These are phyloP conservation scores for Oxytropis ochrocephala DNA, from an alignment of 306 rosid genomes.

Conservation along the genomic window DNA sequence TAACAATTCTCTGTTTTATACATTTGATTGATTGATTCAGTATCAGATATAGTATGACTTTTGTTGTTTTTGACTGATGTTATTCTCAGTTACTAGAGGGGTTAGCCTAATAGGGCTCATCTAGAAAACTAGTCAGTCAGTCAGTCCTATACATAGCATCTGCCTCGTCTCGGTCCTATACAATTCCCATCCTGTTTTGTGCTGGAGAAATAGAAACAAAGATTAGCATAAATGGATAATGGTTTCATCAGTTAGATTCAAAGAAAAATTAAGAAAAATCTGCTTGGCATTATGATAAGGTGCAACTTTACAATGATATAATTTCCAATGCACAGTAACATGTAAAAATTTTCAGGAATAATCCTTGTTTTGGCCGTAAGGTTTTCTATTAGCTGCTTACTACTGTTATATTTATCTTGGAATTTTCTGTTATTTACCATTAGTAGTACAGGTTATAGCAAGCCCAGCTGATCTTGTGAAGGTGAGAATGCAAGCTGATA, in stretches of 20 bases:
- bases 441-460: slow-evolving; percentile 64
- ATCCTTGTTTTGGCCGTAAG: not conserved
- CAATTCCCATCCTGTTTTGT: not conserved
- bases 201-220: not conserved
- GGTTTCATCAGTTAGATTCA: not conserved
- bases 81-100: not conserved
- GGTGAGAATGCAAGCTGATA: slow-evolving; percentile 94
- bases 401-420: not conserved
- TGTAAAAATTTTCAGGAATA: not conserved
- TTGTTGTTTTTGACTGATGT: not conserved
- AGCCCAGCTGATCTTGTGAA: slow-evolving; percentile 96
- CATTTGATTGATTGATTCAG: not conserved
- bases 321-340: not conserved
- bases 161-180: not conserved
- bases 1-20: not conserved
- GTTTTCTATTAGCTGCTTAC: not conserved
- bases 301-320: not conserved
- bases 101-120: not conserved
- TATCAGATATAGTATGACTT: not conserved
- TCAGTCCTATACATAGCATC: not conserved
- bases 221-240: not conserved
- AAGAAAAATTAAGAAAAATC: not conserved
- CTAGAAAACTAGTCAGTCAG: not conserved
- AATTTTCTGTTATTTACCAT: slow-evolving; percentile 29
- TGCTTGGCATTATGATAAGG: not conserved